Conservation (phyloP, 306 rosid species). For the Fragaria vesca region DNA sequence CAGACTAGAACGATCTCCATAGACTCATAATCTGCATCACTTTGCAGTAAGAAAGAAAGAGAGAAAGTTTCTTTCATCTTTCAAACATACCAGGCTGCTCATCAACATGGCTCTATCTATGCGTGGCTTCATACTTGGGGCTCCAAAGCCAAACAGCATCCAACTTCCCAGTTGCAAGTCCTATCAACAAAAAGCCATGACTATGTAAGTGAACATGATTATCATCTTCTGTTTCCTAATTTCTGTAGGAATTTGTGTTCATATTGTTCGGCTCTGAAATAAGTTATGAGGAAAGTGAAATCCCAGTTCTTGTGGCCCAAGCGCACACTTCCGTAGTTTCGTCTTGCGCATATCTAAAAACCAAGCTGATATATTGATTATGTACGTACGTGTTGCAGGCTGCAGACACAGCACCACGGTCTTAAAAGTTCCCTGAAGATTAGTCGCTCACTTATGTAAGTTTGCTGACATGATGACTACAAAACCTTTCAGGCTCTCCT, state of each 20-base stretch:
- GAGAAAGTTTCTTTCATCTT: background rate
- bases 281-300: background rate
- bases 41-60: background rate
- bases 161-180: conserved; percentile 1
- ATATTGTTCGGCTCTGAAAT: background rate
- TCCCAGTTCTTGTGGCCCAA: background rate
- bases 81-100: background rate
- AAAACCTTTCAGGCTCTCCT: background rate
- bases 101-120: conserved; percentile 8
- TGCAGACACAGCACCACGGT: background rate
- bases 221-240: background rate
- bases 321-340: background rate
- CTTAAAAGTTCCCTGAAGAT: background rate
- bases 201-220: background rate
- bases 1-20: background rate
- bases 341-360: background rate
- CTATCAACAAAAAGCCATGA: background rate
- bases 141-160: background rate
- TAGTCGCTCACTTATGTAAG: conserved; percentile 4
- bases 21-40: background rate
- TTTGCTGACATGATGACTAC: background rate
- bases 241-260: background rate
- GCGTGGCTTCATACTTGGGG: background rate
- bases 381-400: background rate
- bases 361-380: background rate